Percentiles rank a stretch among this genome's conserved stretches.
Conservation (phyloP, 352 stramenopile species). For the Phytophthora boehmeriae region DNA sequence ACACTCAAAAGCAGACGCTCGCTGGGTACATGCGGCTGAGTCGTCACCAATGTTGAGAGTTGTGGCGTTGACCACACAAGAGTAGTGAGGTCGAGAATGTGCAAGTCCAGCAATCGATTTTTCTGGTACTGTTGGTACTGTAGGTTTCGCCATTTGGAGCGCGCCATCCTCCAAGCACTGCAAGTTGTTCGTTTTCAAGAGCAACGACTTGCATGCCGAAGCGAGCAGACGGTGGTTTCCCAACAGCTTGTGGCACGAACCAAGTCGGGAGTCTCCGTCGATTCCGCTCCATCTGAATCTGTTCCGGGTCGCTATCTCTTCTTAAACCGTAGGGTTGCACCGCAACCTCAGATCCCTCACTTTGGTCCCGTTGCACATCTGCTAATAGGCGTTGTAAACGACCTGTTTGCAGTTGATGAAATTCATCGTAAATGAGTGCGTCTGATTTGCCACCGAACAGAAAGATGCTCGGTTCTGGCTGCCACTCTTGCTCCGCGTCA, state of each 20-base stretch:
- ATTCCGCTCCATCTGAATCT: constrained; percentile 19
- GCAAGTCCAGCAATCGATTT: constrained; percentile 39
- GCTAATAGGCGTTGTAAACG: constrained; percentile 20
- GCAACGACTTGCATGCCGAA: constrained; percentile 58
- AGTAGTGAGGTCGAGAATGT: constrained; percentile 53
- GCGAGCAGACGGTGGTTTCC: constrained; percentile 50
- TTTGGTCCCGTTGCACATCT: constrained; percentile 18
- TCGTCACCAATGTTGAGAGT: constrained; percentile 44
- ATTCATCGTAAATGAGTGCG: constrained; percentile 49
- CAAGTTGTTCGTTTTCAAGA: constrained; percentile 46
- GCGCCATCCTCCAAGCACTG: constrained; percentile 40
- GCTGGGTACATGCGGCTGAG: constrained; percentile 28
- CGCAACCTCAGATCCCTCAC: neutral
- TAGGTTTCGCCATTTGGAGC: constrained; percentile 18
- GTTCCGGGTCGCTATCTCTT: constrained; percentile 14
- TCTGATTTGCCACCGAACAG: constrained; percentile 75
- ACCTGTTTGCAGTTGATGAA: constrained; percentile 42
- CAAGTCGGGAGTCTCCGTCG: constrained; percentile 30
- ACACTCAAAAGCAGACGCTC: constrained; percentile 55
- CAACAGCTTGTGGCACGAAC: constrained; percentile 48
- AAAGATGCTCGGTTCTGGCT: constrained; percentile 44
- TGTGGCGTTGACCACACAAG: constrained; percentile 58
- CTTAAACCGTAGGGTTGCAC: constrained; percentile 2
- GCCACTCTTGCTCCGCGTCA: constrained; percentile 28
- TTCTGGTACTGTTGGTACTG: constrained; percentile 5